Evolutionary conservation across 768 basidiomycete species (phyloP).

Genomic region (Dioszegia aurantiaca): DNA sequence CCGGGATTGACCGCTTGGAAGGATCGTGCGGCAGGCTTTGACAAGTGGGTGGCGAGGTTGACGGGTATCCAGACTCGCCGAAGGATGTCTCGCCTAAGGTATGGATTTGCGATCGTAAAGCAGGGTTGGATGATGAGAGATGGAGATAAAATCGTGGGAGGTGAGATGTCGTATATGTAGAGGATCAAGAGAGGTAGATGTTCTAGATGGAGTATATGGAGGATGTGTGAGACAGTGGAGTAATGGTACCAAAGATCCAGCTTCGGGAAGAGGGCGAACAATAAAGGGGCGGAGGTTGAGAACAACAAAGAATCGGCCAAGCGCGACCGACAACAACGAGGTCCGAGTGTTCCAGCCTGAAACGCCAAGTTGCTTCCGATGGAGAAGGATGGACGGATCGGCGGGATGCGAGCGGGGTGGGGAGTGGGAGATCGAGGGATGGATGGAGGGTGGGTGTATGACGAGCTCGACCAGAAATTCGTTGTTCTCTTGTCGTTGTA

Average conservation of each 20-base stretch:
- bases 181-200: not conserved
- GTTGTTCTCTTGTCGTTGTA: not conserved
- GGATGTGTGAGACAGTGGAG: not conserved
- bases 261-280: slow-evolving; percentile 1
- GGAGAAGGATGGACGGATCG: no score
- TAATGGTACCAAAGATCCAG: not conserved
- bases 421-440: not conserved
- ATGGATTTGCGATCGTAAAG: not conserved
- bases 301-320: not conserved
- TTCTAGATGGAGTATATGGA: not conserved
- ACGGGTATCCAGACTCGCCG: not conserved
- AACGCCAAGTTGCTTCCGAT: not conserved
- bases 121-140: not conserved
- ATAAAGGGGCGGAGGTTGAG: not conserved
- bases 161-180: no score
- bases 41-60: not conserved
- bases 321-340: not conserved
- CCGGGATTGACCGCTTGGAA: slow-evolving; percentile 12
- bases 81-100: slow-evolving; percentile 1
- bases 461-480: not conserved
- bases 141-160: no score
- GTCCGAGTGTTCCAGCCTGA: slow-evolving; percentile 1
- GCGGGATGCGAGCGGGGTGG: no score
- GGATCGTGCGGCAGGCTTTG: not conserved
- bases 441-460: not conserved